These are phyloP conservation scores for Millerago galiae DNA, from an alignment of 805 yeast species.

Conservation along the genomic window DNA sequence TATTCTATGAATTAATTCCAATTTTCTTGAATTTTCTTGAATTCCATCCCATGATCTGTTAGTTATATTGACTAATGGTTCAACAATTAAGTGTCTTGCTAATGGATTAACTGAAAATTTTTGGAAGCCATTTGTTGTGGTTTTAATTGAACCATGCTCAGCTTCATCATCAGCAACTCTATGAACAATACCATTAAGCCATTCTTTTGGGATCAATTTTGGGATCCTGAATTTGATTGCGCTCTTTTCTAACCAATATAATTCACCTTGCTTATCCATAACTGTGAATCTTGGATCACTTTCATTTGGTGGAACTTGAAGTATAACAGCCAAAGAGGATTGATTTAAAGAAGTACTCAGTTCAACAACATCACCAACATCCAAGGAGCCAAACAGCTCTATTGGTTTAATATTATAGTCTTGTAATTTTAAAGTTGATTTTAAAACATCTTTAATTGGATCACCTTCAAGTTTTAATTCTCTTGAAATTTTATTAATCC, in stretches of 20 bases:
- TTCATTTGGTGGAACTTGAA: constrained; percentile 41
- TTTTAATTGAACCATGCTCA: constrained; percentile 27
- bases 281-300: constrained; percentile 52
- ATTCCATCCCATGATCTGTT: constrained; percentile 34
- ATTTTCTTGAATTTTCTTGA: constrained; percentile 33
- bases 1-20: constrained; percentile 40
- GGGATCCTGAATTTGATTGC: constrained; percentile 51
- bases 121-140: constrained; percentile 21
- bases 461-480: neutral
- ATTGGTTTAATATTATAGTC: constrained; percentile 1
- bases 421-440: neutral
- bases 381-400: constrained; percentile 17
- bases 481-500: neutral
- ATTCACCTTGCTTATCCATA: constrained; percentile 49
- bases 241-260: constrained; percentile 40
- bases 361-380: constrained; percentile 59
- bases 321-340: constrained; percentile 47
- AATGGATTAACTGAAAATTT: constrained; percentile 27
- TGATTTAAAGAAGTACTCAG: constrained; percentile 35
- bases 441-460: neutral
- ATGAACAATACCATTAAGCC: constrained; percentile 26
- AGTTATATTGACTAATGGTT: constrained; percentile 33
- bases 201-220: constrained; percentile 34
- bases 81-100: constrained; percentile 27
- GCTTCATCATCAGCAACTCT: constrained; percentile 9